Base-by-base conservation (phyloP, 352 stramenopile species). In the Phytophthora europaea region DNA sequence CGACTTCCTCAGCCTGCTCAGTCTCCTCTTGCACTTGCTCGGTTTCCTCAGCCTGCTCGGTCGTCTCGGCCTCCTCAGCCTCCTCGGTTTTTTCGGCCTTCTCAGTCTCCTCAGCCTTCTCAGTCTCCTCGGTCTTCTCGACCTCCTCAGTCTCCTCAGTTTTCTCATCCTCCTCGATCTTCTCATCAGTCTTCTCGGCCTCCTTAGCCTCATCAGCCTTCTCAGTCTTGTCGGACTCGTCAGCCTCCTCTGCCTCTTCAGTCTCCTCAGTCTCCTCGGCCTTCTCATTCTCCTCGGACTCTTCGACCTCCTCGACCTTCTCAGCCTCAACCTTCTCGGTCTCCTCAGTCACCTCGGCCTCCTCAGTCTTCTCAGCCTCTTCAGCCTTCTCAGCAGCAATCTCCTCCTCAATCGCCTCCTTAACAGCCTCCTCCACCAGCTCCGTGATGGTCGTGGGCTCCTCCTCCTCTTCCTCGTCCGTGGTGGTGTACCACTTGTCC, bases 401-500 rank as follows among this genome's bases (percentile, higher is more conserved):
- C 7, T 62, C 59, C 33, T 80, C 71, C 26, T 65, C 67, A 50
- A 53, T 65, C 16, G 70, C 61, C 43, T 73, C 61, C 33, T 60
- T 58, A 38, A 78, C 56, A 13, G 36, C 40, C 40, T 84, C 51
- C 34, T 82, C 72, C 47, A 73, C 69, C 7, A 80, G 20, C 47
- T 82, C 72, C 34, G 72, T 75, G 36, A 82, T 82, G 6, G 55
- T 80, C 26, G 75, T 80, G n/a, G 58, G 67, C 20, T 75, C 75
- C 20, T 84, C 72, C 18, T 76, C 80, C 20, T 80, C 80, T 50
- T 77, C 68, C 28, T 87, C 79, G n/a, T 91, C 82, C 54, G 75
- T 75, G 36, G 83, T 73, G n/a, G 72, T 73, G 75, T 91, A 95
- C 85, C 88, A 95, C 69, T 83, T 78, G 74, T 96, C 85, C 33